phyloP scores from a whole-genome alignment of 441 rosid species.

The Omphalea diandra region DNA sequence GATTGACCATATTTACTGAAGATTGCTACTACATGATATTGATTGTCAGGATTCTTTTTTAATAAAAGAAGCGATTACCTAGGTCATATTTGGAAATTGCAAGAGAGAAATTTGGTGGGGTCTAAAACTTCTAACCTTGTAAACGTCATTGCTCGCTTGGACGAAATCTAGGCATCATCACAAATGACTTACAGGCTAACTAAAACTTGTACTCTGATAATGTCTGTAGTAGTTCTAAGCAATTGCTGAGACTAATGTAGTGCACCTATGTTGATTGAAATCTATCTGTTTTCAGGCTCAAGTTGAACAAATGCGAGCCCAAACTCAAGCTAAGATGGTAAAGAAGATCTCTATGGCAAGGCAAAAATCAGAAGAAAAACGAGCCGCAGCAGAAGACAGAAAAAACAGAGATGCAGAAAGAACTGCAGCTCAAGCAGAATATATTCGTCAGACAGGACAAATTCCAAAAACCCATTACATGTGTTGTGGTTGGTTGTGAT shows the following conservation, averaged over 20 bases:
- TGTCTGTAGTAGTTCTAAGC: too few relatives aligned
- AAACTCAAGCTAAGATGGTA: slow-evolving; percentile 77
- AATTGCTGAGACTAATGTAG: neutral
- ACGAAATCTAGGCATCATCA: neutral
- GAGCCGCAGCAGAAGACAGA: slow-evolving; percentile 67
- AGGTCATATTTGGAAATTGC: too few relatives aligned
- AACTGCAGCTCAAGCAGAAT: slow-evolving; percentile 68
- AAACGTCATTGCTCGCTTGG: neutral
- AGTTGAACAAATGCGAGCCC: slow-evolving; percentile 80
- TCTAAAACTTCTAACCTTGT: neutral
- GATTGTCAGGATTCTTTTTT: too few relatives aligned
- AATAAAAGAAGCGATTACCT: too few relatives aligned
- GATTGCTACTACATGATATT: neutral
- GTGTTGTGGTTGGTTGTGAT: slow-evolving; percentile 77
- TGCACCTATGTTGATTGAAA: neutral
- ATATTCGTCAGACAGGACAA: slow-evolving; percentile 67
- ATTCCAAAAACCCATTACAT: slow-evolving; percentile 50
- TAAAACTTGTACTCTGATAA: too few relatives aligned
- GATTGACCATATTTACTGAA: neutral
- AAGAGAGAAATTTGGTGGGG: neutral
- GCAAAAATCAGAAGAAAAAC: slow-evolving; percentile 78
- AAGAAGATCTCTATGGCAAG: slow-evolving; percentile 79
- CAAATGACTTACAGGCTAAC: neutral
- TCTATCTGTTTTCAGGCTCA: slow-evolving; percentile 51
- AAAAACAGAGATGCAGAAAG: slow-evolving; percentile 59